Evolutionary conservation across 2,329 filamentous ascomycete species (phyloP), one percentile per base, ranked within the genome.

Genomic region (Achaetomium macrosporum): DNA sequence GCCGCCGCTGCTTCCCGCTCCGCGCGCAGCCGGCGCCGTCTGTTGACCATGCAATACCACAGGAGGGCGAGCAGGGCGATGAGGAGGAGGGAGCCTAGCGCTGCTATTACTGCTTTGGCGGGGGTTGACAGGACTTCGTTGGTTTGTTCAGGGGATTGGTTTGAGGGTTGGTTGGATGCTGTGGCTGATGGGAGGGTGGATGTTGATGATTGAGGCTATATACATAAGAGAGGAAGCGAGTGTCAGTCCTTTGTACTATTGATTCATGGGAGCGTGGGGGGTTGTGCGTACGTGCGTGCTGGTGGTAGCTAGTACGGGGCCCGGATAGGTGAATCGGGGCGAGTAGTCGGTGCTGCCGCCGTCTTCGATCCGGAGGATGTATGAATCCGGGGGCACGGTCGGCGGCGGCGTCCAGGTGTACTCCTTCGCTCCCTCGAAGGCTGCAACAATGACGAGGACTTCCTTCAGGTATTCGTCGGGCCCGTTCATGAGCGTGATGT

Each of bases 341-440:
- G 53, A 55, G 30, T 52, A 55, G 31, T 55, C 53, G 36, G 20
- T 33, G 53, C 49, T 55, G 5, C 50, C 50, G 2, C 33, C 45
- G 36, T 55, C 53, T 5, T 33, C 12, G 17, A 55, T 37, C 31
- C 31, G 35, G 3, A 55, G 36, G 19, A 42, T 31, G 46, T 55
- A 55, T n/a, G 49, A 48, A 20, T 49, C 44, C 16, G 41, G 7
- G 1, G 45, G 9, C 11, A 55, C 42, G 5, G 30, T 29, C 6
- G 41, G 11, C 36, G 53, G 53, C 30, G 53, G 53, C 13, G 53
- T 55, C 53, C 53, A 55, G 7, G 37, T 52, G 46, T 52, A 52
- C 5, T 37, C 37, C 12, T 39, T n/a, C 25, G 25, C 25, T 3
- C 45, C 46, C 9, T 29, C 16, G 40, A 44, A 51, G 20, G 29